phyloP scores from a whole-genome alignment of 2,329 filamentous ascomycete species.

The Penicillium sp. region DNA sequence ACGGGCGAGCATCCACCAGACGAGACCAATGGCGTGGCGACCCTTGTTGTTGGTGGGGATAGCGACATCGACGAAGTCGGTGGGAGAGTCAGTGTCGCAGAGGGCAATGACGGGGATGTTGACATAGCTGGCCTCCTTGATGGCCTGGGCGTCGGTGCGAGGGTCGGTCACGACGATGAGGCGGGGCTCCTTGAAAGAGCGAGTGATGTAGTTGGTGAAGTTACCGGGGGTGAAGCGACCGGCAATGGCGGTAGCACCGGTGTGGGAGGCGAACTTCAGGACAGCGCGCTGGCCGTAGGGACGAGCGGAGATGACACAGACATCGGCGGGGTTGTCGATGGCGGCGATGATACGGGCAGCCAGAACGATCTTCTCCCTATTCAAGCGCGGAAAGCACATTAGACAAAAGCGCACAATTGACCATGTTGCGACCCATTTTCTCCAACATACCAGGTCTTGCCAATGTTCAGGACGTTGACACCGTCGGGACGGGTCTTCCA shows the following conservation, averaged over 20 bases:
- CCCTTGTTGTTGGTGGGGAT: conserved; percentile 99
- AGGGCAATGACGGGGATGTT: conserved; percentile 99
- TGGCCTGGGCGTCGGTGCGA: conserved; percentile 98
- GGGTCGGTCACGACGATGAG: conserved; percentile 99
- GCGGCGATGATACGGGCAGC: conserved; percentile 98
- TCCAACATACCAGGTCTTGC: conserved; percentile 91
- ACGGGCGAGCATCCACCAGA: conserved; percentile 99
- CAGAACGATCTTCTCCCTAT: conserved; percentile 99
- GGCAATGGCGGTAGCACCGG: conserved; percentile 94
- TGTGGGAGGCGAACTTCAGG: conserved; percentile 99
- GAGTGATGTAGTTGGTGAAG: conserved; percentile 99
- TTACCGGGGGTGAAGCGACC: conserved; percentile 99
- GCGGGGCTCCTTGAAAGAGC: conserved; percentile 99
- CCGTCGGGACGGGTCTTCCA: conserved; percentile 99
- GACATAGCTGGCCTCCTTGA: conserved; percentile 99
- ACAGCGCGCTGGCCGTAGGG: conserved; percentile 99
- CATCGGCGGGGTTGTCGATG: conserved; percentile 98
- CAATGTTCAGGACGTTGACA: conserved; percentile 99
- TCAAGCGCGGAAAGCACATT: conserved; percentile 25
- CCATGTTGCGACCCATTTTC: conserved; percentile 1
- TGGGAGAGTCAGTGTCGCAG: conserved; percentile 98
- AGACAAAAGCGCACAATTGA: conserved; percentile 19
- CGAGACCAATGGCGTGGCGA: conserved; percentile 95
- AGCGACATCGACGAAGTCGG: conserved; percentile 99
- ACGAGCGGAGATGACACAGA: conserved; percentile 99